Percentiles rank a stretch among this genome's conserved stretches.
Conservation (phyloP, 129 eudicot species). For the Smallanthus sonchifolius region DNA sequence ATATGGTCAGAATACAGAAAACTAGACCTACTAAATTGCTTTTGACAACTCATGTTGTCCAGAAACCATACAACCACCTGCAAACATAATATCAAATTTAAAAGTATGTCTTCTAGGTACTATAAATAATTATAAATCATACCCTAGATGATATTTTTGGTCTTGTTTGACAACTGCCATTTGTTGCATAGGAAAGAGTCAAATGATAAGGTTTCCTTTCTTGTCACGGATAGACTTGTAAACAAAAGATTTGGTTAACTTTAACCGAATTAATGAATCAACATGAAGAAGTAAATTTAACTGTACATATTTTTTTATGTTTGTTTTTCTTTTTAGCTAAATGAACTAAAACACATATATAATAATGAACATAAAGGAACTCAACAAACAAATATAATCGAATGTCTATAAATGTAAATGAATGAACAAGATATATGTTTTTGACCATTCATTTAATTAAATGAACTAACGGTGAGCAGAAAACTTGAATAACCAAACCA, state of each 20-base stretch:
- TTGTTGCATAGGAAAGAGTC: constrained; percentile 9
- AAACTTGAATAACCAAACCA: too few relatives aligned
- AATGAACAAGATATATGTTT: neutral
- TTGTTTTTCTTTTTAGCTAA: neutral
- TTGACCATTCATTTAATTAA: neutral
- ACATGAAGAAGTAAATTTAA: neutral
- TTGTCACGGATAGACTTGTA: neutral
- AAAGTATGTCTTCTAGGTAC: constrained; percentile 28
- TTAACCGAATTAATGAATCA: neutral
- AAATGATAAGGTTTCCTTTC: neutral
- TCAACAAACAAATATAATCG: neutral
- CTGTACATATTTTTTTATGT: neutral
- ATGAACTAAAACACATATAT: neutral
- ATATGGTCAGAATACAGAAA: constrained; percentile 21
- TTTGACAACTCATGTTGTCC: constrained; percentile 37
- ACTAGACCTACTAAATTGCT: constrained; percentile 31
- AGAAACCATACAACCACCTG: constrained; percentile 30
- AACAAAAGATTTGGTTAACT: neutral
- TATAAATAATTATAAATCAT: constrained; percentile 2
- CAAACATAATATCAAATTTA: constrained; percentile 26
- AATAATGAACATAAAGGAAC: neutral
- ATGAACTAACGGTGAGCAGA: too few relatives aligned
- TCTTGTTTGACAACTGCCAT: constrained; percentile 24
- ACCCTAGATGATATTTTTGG: constrained; percentile 20
- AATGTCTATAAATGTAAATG: neutral